Evolutionary conservation across 2,329 filamentous ascomycete genomes (phyloP), one percentile per base, ranked within the genome.

Genomic region (Pseudopyrenochaeta lycopersici): DNA sequence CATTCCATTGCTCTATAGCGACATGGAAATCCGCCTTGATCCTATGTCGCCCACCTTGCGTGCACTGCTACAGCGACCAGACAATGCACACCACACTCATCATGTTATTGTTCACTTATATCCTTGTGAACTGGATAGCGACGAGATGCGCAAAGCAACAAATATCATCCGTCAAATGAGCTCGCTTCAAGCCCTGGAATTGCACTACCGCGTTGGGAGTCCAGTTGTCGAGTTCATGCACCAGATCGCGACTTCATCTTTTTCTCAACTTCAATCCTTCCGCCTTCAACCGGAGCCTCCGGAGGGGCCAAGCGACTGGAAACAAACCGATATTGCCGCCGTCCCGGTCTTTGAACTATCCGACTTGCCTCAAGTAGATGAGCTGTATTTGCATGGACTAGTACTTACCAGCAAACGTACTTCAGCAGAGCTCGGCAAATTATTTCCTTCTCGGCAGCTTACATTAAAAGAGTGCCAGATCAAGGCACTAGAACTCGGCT

Each of bases 201-300:
- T 42, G 39, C 39, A 23, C 18, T 42, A 42, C 18, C 39, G 39
- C 39, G 39, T 42, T 11, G 17, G 17, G 11, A 42, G 39, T 42
- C 39, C 39, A 23, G 39, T 42, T 27, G 7, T 42, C 39, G 39
- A 42, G 39, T 42, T 42, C 39, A 42, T 42, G 39, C 39, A 23
- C 39, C 39, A 23, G 23, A 42, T 27, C 23, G 23, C 23, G 9
- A 27, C 23, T 27, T 9, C 23, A 27, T 27, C 23, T 27, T 27
- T 27, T 4, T 4, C 23, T 5, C 23, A 27, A 27, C 23, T 27
- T 9, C 4, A 27, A 27, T 27, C 23, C 23, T 42, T 42, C 18
- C 39, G 21, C 17, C 39, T 42, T 20, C 39, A 42, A 42, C 15
- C 39, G 18, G 39, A 42, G 39, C 39, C 39, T 42, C 39, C 39